Percentiles rank a stretch among this genome's conserved stretches.
These are phyloP conservation scores for Cystobasidium sp. DNA, from an alignment of 1,284 basidiomycete genomes.

Conservation along the genomic window DNA sequence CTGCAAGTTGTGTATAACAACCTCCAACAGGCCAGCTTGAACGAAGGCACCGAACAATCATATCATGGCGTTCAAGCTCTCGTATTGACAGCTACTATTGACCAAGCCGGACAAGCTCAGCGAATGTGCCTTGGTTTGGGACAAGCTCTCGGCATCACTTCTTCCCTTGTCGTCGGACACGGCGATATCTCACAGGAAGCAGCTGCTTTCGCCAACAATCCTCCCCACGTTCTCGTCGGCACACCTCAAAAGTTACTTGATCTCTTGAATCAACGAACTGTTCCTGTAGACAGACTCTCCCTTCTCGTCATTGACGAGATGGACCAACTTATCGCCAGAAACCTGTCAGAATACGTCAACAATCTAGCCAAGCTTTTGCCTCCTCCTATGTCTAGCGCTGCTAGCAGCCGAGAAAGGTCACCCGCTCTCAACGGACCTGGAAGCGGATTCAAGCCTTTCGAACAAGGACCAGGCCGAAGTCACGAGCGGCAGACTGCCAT, in stretches of 20 bases:
- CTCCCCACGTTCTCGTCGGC: constrained; percentile 92
- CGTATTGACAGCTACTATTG: constrained; percentile 95
- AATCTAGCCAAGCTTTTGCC: constrained; percentile 89
- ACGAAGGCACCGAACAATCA: constrained; percentile 54
- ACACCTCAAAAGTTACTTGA: constrained; percentile 95
- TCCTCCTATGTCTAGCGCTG: constrained; percentile 61
- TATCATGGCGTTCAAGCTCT: constrained; percentile 82
- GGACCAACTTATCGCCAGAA: constrained; percentile 94
- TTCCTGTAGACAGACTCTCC: constrained; percentile 79
- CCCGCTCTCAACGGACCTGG: constrained; percentile 51
- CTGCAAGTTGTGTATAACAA: constrained; percentile 64
- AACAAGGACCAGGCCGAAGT: constrained; percentile 48
- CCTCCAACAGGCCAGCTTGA: constrained; percentile 69
- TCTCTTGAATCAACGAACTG: constrained; percentile 78
- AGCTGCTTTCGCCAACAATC: constrained; percentile 81
- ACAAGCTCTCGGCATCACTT: constrained; percentile 83
- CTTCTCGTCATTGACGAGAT: constrained; percentile 96
- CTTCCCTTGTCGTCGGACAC: constrained; percentile 79
- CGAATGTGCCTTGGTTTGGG: constrained; percentile 95
- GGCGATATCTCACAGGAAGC: constrained; percentile 76
- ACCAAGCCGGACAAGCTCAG: constrained; percentile 97
- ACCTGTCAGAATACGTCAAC: constrained; percentile 91
- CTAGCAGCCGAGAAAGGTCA: constrained; percentile 31
- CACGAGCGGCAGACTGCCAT: constrained; percentile 90
- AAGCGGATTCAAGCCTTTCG: constrained; percentile 45